Base-by-base conservation (phyloP, 169 alveolate species). In the Perkinsus chesapeaki region DNA sequence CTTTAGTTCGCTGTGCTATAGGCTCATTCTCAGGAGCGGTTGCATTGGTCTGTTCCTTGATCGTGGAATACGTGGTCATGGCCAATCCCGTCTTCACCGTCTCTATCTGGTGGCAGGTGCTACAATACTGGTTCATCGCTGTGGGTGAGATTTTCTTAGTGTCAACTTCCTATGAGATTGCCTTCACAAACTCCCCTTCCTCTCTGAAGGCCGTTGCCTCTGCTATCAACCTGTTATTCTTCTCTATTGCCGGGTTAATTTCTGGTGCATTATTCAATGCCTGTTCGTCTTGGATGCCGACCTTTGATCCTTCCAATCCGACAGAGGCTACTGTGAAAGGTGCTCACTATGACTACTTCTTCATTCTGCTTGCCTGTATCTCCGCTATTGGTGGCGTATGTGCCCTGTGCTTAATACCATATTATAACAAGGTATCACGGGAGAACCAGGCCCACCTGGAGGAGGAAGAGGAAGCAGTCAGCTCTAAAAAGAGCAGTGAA, bases 121-220 rank as follows among this genome's bases (percentile, higher is more conserved):
- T 60, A 34, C 82, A 60, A 16, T 60, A 60, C 27, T 60, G 82
- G 82, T 60, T 60, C 82, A 60, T 60, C 31, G 82, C 82, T 16
- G 82, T 60, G 82, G 82, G 82, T 60, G 82, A 60, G 82, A 60
- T 60, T 60, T 60, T 60, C 82, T 34, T 60, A 60, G 82, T 60
- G 12, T 60, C 82, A 0, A 60, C 82, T 60, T 60, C 82, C 1
- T 60, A 60, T 16, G 82, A 60, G 82, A 60, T 60, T 34, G 82
- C 82, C 23, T 60, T 60, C 31, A 60, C 82, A 34, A 60, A 60
- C 27, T 60, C 82, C 12, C 82, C 82, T 0, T 60, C 82, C 3
- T 60, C 82, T 12, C 27, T 60, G 82, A 60, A 60, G 82, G 82
- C 82, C 27, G 82, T 60, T 16, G 82, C 82, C 31, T 60, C 82